phyloP scores from a whole-genome alignment of 768 basidiomycete genomes.

The Ramaria sp. region DNA sequence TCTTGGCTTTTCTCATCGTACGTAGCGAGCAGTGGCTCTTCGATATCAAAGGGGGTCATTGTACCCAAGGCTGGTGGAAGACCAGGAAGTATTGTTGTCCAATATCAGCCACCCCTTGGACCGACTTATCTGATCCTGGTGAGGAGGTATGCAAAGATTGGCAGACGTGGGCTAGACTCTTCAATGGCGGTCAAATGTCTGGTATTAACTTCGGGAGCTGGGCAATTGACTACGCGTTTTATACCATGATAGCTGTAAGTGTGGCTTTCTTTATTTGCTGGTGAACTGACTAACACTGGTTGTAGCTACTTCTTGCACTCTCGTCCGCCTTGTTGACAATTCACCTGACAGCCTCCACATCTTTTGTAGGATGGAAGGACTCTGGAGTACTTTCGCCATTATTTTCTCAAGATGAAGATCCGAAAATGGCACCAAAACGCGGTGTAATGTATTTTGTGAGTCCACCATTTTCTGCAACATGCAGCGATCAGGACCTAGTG shows the following conservation, averaged over 20 bases:
- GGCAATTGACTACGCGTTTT: constrained; percentile 53
- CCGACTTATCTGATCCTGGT: not conserved
- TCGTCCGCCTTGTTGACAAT: constrained; percentile 74
- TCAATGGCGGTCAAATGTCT: constrained; percentile 25
- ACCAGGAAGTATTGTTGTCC: constrained; percentile 81
- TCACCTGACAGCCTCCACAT: constrained; percentile 77
- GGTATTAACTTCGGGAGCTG: constrained; percentile 26
- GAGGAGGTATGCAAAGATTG: constrained; percentile 48
- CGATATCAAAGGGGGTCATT: constrained; percentile 88
- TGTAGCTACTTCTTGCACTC: constrained; percentile 61
- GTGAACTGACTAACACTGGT: constrained; percentile 2
- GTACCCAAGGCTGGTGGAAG: constrained; percentile 54
- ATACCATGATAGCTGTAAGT: constrained; percentile 70
- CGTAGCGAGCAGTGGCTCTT: constrained; percentile 84
- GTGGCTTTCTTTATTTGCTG: not conserved
- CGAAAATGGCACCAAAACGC: constrained; percentile 27
- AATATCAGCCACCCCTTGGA: not conserved
- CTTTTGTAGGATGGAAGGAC: constrained; percentile 84
- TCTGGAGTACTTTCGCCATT: constrained; percentile 52
- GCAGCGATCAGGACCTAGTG: not conserved
- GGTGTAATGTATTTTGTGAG: constrained; percentile 78
- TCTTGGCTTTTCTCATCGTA: constrained; percentile 80
- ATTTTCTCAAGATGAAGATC: constrained; percentile 22
- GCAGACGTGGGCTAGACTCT: constrained; percentile 61
- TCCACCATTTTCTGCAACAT: constrained; percentile 9